These are phyloP conservation scores for Lumnitzera racemosa DNA, from an alignment of 345 rosid species.

Conservation along the genomic window DNA sequence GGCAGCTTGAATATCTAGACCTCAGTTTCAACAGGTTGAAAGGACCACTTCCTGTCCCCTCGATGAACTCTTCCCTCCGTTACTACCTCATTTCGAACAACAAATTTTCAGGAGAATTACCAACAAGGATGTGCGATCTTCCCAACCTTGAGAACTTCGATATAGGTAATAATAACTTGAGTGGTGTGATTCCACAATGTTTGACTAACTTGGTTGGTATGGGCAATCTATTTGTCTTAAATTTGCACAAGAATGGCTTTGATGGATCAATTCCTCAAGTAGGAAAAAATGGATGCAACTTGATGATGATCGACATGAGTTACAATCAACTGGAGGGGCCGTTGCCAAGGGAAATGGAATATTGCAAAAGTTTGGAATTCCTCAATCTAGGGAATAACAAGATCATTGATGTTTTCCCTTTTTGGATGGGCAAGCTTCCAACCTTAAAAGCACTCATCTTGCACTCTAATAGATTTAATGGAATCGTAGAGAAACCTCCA, in stretches of 20 bases:
- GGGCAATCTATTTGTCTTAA: not conserved
- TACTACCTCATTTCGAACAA: constrained; percentile 1
- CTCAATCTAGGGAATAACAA: constrained; percentile 5
- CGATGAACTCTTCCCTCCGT: not conserved
- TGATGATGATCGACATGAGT: not conserved
- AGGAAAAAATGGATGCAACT: not conserved
- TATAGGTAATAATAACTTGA: not conserved
- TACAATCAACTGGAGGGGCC: constrained; percentile 3
- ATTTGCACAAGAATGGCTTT: not conserved
- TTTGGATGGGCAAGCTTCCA: constrained; percentile 15
- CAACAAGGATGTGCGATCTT: constrained; percentile 1
- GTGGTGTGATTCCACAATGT: not conserved
- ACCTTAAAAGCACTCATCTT: constrained; percentile 5
- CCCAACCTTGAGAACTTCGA: not conserved
- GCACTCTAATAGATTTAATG: constrained; percentile 4
- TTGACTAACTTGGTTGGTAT: not conserved
- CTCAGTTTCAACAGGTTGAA: constrained; percentile 5
- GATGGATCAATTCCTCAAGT: not conserved
- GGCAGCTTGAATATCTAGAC: not conserved
- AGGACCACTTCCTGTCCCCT: not conserved
- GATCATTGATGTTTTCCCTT: too few species aligned
- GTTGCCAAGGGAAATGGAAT: not conserved
- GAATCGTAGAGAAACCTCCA: not conserved
- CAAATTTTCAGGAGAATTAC: not conserved
- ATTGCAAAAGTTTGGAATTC: not conserved